phyloP scores from a whole-genome alignment of 345 rosid species.

The Durio zibethinus region DNA sequence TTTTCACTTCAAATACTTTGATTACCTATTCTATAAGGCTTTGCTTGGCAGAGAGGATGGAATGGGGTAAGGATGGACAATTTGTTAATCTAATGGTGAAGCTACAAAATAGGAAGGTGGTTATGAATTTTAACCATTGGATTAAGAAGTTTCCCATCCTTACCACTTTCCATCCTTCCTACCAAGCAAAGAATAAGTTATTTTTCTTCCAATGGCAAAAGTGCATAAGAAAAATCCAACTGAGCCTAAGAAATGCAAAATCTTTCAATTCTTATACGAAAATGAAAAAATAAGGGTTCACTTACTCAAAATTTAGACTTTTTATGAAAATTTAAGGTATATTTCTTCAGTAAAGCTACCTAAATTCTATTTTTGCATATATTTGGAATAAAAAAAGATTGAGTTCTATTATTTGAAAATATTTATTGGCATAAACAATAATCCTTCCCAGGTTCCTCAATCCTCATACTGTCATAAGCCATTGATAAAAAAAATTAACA shows the following conservation, averaged over 20 bases:
- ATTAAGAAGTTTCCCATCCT: no score
- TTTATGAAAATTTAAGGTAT: not conserved
- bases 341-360: not conserved
- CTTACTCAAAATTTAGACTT: not conserved
- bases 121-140: no score
- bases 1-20: not conserved
- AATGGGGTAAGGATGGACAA: no score
- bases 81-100: no score
- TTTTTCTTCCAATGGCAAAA: not conserved
- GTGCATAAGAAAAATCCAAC: no score
- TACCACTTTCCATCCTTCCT: no score
- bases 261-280: not conserved
- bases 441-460: not conserved
- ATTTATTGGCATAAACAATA: not conserved
- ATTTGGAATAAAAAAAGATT: not conserved
- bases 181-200: not conserved
- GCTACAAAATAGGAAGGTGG: no score
- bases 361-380: not conserved
- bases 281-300: not conserved
- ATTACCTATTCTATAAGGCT: not conserved
- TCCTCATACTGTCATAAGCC: not conserved
- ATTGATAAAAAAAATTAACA: not conserved
- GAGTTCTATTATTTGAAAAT: not conserved
- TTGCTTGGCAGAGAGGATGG: no score
- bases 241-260: not conserved